These are phyloP conservation scores for Moricandia moricandioides DNA, from an alignment of 345 rosid genomes.

Conservation along the genomic window DNA sequence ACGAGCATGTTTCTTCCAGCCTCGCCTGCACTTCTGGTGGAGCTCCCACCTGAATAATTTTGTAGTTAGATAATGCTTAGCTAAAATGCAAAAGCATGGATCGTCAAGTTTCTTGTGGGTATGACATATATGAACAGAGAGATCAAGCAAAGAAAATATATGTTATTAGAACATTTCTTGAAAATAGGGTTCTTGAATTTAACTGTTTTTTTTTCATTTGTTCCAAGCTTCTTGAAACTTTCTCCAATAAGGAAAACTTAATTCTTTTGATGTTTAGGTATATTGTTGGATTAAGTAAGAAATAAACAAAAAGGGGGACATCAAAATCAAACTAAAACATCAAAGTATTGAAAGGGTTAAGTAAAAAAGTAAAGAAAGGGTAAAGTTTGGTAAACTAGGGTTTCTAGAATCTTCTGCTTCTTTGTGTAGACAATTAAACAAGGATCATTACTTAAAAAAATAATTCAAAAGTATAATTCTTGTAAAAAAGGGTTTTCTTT, in stretches of 20 bases:
- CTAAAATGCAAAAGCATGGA: not conserved
- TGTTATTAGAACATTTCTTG: not conserved
- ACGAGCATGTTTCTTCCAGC: constrained; percentile 69
- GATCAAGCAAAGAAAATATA: not conserved
- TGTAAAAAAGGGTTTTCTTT: not conserved
- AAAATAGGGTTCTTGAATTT: constrained; percentile 2
- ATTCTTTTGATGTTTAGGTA: not conserved
- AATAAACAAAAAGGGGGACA: constrained; percentile 23
- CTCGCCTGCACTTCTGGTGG: constrained; percentile 83
- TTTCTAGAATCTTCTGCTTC: constrained; percentile 28
- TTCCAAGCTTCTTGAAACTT: not conserved
- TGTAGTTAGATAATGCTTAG: not conserved
- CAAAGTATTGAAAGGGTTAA: constrained; percentile 22
- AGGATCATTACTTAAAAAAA: not conserved
- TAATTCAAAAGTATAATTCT: not conserved
- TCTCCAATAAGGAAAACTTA: not conserved
- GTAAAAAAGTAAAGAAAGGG: constrained; percentile 12
- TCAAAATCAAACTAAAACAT: constrained; percentile 35
- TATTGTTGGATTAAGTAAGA: constrained; percentile 5
- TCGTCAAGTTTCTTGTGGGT: not conserved
- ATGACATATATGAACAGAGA: not conserved
- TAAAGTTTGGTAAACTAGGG: constrained; percentile 24
- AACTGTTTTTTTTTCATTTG: not conserved
- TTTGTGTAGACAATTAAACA: not conserved
- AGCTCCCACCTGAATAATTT: constrained; percentile 73